Base-by-base conservation (phyloP, 2,329 filamentous ascomycete species). In the Knoxdaviesia capensis region DNA sequence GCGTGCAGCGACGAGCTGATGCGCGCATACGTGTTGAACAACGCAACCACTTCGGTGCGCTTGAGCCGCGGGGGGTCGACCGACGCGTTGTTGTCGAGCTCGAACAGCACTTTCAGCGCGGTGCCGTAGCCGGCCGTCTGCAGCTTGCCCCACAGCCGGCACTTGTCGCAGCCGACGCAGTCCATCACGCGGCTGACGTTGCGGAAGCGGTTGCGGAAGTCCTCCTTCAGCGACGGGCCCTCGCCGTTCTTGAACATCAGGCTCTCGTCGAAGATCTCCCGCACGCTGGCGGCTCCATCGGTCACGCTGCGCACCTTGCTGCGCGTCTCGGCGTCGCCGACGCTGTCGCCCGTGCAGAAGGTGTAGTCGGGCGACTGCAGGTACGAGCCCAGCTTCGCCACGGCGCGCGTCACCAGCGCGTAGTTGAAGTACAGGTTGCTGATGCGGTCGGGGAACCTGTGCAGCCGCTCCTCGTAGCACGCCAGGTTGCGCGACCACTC, bases 371-470 rank as follows among this genome's bases (percentile, higher is more conserved):
- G 48, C 5, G 51, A 53, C 48, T 79, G 66, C 7, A 96, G 69
- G 50, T 87, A 79, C 29, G 83, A 81, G 8, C 80, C 82, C 6
- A 96, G 71, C 61, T 98, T 98, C 42, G 84, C 81, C 36, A 96
- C 73, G 8, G 90, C 90, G 40, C 90, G 81, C 30, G 88, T 80
- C 36, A 98, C 69, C n/a, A 98, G 71, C 1, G 90, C 90, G 55
- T 94, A 98, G 71, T 98, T 96, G 66, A 98, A 98, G 65, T 98
- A 98, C 40, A 98, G 69, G 59, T 98, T 98, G 50, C 87, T 90
- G 54, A 98, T 82, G 46, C 88, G 81, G 50, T 98, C 90, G 0
- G 88, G 85, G 56, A 82, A 75, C 28, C 69, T 66, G 58, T 94
- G 83, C 10, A 98, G 71, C n/a, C 90, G 77, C 33, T 77, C 65